Conservation (phyloP, 176 grass and related monocot genomes). For the Phoenix dactylifera region DNA sequence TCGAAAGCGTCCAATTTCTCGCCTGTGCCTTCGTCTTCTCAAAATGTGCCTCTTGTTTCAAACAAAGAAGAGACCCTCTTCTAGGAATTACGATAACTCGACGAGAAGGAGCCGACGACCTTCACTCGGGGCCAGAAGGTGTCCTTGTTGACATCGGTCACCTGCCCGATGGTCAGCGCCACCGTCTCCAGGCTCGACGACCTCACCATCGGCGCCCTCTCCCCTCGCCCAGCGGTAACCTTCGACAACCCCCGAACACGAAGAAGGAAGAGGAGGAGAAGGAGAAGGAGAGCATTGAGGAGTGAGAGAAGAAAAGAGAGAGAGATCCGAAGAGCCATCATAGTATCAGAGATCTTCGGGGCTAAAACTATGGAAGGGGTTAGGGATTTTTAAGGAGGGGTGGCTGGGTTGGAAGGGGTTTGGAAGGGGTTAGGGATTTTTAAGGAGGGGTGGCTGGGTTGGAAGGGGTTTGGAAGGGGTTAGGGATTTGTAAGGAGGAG, state of each 20-base stretch:
- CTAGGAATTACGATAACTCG: no score
- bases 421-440: no score
- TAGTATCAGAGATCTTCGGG: neutral
- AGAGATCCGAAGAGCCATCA: constrained; percentile 69
- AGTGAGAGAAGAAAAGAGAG: constrained; percentile 26
- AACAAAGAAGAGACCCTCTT: no score
- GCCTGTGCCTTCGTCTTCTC: no score
- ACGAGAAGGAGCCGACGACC: constrained; percentile 50
- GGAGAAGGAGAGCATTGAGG: constrained; percentile 24
- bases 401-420: no score
- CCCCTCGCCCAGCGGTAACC: neutral
- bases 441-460: no score
- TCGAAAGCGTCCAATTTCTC: no score
- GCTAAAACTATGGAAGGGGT: no score
- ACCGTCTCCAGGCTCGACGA: constrained; percentile 55
- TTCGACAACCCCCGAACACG: neutral
- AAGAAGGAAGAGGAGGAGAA: constrained; percentile 9
- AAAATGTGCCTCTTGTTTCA: no score
- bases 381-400: no score
- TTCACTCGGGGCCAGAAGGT: constrained; percentile 96
- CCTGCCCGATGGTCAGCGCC: constrained; percentile 44
- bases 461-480: no score
- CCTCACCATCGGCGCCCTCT: constrained; percentile 14
- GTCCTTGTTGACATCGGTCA: constrained; percentile 83
- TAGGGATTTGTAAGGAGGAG: no score